These are phyloP conservation scores for Linderniella brevidens DNA, from an alignment of 257 asterid species.

Conservation along the genomic window DNA sequence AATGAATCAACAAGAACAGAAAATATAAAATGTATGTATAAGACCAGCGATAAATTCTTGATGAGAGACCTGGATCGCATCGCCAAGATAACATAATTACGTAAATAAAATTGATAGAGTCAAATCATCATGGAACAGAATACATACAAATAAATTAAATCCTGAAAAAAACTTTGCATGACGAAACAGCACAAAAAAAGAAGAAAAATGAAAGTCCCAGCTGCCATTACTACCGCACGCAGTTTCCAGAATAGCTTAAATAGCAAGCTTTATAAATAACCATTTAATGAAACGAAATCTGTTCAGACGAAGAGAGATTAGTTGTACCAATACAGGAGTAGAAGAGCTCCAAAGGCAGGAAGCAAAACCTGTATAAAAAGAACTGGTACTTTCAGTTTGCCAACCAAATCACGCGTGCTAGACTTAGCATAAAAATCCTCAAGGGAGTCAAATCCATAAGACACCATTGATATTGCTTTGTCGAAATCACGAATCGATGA, in stretches of 20 bases:
- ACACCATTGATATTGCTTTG: constrained; percentile 66
- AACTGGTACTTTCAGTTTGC: constrained; percentile 78
- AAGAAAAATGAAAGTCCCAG: no score
- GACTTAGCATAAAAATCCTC: constrained; percentile 72
- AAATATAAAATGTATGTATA: neutral
- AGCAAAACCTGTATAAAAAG: constrained; percentile 73
- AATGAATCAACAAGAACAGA: constrained; percentile 16
- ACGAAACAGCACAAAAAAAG: no score
- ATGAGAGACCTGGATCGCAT: neutral
- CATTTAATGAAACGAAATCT: no score
- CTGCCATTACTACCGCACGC: no score
- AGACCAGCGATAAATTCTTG: neutral
- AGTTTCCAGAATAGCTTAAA: no score
- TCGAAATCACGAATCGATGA: constrained; percentile 71
- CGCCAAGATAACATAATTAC: no score
- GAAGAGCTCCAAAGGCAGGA: constrained; percentile 8
- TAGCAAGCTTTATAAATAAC: no score
- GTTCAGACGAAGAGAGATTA: neutral
- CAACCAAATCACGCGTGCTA: constrained; percentile 62
- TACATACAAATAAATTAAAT: no score
- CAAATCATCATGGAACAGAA: no score
- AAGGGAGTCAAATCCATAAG: constrained; percentile 53
- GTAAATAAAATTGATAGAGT: no score
- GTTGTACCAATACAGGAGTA: constrained; percentile 1
- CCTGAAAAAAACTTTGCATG: no score